Base-by-base conservation (phyloP, 768 basidiomycete species). In the Boletus subcaerulescens region DNA sequence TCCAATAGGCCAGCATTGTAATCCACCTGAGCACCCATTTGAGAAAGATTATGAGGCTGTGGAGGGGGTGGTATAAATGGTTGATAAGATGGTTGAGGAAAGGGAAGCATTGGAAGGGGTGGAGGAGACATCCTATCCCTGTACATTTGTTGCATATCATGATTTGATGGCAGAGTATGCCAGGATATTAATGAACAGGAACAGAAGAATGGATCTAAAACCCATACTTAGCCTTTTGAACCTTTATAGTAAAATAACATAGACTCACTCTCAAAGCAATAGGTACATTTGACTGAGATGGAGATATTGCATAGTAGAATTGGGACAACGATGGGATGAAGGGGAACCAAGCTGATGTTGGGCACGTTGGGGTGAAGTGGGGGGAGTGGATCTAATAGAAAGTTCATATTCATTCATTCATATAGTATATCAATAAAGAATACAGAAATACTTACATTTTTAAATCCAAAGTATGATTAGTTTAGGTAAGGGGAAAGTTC, bases 111-210 rank as follows among this genome's bases (percentile, higher is more conserved):
- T 24, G 24, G 24, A 24, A 7, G 7, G 8, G 26, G 26, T 26
- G 26, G 7, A 1, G 26, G 26, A 26, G 26, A 26, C 26, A 26
- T 8, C 1, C 26, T 8, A 9, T 26, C 7, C 26, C 26, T 26
- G 29, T 41, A 22, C 1, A 49, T 22, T 8, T 3, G 2, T 46
- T 53, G 50, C 22, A 33, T 22, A 1, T 53, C 7, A 47, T 56
- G 24, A 56, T 54, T 14, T 12, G 15, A 48, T 54, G 12, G 0
- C 3, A 1, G 0, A 40, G 45, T 22, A 56, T 45, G 0, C 22
- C 45, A 53, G 55, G 26, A 53, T 53, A 56, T 42, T 56, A 44
- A 10, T 45, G 1, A 5, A 56, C 18, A 5, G 32, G 45, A 17
- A 56, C 50, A 52, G 50, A 32, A 32, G 50, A 38, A 52, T 46